A percentile compares a stretch with the other conserved stretches of the same genome.
These are phyloP conservation scores for Agrocybe pediades DNA, from an alignment of 768 basidiomycete genomes.

Conservation along the genomic window DNA sequence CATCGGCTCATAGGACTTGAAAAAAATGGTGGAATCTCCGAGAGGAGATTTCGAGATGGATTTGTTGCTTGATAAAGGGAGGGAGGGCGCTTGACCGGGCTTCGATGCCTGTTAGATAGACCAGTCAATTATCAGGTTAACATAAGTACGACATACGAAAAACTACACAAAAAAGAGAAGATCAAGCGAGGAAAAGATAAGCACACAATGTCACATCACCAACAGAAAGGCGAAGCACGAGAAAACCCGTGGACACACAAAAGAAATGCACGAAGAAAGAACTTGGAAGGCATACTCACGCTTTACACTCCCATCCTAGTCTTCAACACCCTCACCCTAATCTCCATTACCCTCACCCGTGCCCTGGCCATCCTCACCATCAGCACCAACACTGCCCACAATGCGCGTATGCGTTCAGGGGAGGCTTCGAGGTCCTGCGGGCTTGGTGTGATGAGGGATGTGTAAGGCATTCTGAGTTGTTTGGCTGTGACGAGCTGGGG, in stretches of 20 bases:
- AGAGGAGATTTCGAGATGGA: background rate
- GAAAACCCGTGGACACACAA: background rate
- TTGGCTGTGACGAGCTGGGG: slow-evolving; percentile 54
- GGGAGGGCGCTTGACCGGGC: background rate
- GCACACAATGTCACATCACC: too few relatives aligned
- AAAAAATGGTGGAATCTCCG: background rate
- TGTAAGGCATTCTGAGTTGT: slow-evolving; percentile 63
- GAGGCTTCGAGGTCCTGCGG: slow-evolving; percentile 72
- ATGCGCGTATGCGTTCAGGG: slow-evolving; percentile 85
- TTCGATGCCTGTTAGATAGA: background rate
- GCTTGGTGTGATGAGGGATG: slow-evolving; percentile 64
- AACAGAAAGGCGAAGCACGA: too few relatives aligned
- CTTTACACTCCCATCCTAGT: slow-evolving; percentile 20
- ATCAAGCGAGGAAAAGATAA: too few relatives aligned
- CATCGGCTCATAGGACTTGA: background rate
- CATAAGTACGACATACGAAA: background rate
- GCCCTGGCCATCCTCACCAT: background rate
- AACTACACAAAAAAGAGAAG: too few relatives aligned
- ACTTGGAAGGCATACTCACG: background rate
- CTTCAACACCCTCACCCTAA: slow-evolving; percentile 1
- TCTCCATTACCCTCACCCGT: background rate
- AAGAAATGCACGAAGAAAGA: background rate
- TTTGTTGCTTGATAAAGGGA: background rate
- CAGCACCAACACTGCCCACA: slow-evolving; percentile 19
- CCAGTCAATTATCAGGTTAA: background rate